phyloP scores from a whole-genome alignment of 2,329 filamentous ascomycete genomes.

The Arthrobotrys conoides region DNA sequence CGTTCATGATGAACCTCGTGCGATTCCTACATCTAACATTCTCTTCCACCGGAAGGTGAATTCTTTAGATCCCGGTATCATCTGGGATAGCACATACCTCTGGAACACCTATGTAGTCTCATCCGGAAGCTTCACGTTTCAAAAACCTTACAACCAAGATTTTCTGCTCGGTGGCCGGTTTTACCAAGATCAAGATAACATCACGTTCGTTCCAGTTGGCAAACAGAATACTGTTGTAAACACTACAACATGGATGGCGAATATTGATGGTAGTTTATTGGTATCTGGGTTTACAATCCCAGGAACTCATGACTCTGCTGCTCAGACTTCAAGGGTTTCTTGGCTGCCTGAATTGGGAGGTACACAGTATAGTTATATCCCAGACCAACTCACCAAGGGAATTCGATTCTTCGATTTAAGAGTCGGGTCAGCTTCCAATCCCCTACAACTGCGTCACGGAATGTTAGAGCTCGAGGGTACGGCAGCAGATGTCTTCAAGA shows the following conservation, averaged over 20 bases:
- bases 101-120: slow-evolving; percentile 33
- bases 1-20: slow-evolving; percentile 19
- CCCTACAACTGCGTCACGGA: slow-evolving; percentile 33
- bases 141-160: slow-evolving; percentile 32
- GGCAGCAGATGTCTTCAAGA: slow-evolving; percentile 14
- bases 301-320: slow-evolving; percentile 28
- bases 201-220: slow-evolving; percentile 21
- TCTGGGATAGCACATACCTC: slow-evolving; percentile 32
- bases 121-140: slow-evolving; percentile 24
- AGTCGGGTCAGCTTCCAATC: slow-evolving; percentile 18
- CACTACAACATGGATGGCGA: slow-evolving; percentile 34
- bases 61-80: slow-evolving; percentile 27
- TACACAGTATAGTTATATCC: slow-evolving; percentile 28
- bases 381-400: slow-evolving; percentile 25
- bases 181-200: slow-evolving; percentile 28
- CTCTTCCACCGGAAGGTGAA: slow-evolving; percentile 18
- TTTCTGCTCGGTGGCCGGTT: slow-evolving; percentile 24
- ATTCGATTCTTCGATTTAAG: slow-evolving; percentile 39
- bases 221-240: slow-evolving; percentile 17
- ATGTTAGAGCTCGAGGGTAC: slow-evolving; percentile 23
- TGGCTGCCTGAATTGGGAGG: slow-evolving; percentile 25
- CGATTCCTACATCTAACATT: not conserved
- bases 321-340: slow-evolving; percentile 23
- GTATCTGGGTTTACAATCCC: slow-evolving; percentile 39
- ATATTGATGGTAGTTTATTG: slow-evolving; percentile 11